Conservation (phyloP, 352 stramenopile species). For the Globisporangium viniferum region DNA sequence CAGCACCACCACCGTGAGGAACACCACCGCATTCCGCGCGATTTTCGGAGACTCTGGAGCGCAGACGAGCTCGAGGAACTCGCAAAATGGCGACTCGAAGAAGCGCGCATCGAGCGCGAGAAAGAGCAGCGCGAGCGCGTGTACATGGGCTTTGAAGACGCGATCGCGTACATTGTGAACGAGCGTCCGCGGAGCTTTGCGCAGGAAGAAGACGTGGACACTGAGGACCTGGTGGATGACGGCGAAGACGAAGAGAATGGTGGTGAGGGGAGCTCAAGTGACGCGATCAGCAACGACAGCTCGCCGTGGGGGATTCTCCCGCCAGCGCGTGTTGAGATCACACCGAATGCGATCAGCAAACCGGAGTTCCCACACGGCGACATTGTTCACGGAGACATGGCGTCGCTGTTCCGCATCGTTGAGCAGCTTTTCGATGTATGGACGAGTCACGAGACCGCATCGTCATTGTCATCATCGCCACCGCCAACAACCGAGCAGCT, state of each 20-base stretch:
- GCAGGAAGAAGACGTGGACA: constrained; percentile 55
- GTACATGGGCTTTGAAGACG: constrained; percentile 74
- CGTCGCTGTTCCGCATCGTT: constrained; percentile 67
- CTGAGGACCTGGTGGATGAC: constrained; percentile 71
- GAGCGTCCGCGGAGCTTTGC: constrained; percentile 46
- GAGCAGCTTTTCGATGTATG: constrained; percentile 45
- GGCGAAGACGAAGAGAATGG: constrained; percentile 52
- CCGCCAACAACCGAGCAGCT: neutral
- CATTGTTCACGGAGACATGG: constrained; percentile 61
- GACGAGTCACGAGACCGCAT: neutral
- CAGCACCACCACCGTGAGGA: neutral
- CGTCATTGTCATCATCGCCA: neutral
- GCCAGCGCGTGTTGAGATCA: constrained; percentile 49
- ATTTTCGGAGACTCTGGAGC: constrained; percentile 74
- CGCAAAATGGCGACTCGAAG: constrained; percentile 44
- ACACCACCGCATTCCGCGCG: constrained; percentile 35
- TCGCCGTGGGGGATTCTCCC: constrained; percentile 56
- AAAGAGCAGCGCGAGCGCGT: constrained; percentile 45
- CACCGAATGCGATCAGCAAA: constrained; percentile 49
- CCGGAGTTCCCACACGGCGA: constrained; percentile 57
- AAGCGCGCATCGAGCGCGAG: constrained; percentile 49
- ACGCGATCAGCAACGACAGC: constrained; percentile 26
- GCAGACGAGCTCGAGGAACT: constrained; percentile 47
- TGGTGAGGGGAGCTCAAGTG: neutral
- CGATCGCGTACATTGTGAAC: constrained; percentile 69